phyloP scores from a whole-genome alignment of 2,329 filamentous ascomycete genomes.

The Aspergillus pseudoterreus region DNA sequence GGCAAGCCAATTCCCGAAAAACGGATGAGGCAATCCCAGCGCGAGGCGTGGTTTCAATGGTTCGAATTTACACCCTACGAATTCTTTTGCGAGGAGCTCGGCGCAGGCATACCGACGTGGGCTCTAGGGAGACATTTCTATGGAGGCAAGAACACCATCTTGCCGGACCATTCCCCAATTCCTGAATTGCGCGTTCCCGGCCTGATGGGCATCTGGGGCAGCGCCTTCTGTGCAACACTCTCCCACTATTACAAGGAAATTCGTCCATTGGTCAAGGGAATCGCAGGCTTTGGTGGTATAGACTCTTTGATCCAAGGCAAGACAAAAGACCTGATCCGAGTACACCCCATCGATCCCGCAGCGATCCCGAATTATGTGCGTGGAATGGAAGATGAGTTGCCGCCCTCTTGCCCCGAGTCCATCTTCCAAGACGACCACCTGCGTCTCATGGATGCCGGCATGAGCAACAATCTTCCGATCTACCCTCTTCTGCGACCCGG shows the following conservation, averaged over 20 bases:
- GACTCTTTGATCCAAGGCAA: conserved; percentile 79
- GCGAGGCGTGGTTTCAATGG: conserved; percentile 94
- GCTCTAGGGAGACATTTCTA: conserved; percentile 81
- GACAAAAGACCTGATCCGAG: conserved; percentile 79
- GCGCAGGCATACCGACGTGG: conserved; percentile 92
- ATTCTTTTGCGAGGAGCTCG: conserved; percentile 89
- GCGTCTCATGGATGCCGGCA: conserved; percentile 92
- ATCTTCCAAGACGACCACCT: conserved; percentile 69
- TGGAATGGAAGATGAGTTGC: conserved; percentile 72
- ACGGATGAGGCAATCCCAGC: conserved; percentile 45
- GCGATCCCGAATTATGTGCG: conserved; percentile 85
- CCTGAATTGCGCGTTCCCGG: conserved; percentile 82
- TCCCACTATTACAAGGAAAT: conserved; percentile 96
- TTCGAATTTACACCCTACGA: conserved; percentile 95
- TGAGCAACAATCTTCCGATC: conserved; percentile 97
- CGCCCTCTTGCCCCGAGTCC: conserved; percentile 71
- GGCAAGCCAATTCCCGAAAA: conserved; percentile 28
- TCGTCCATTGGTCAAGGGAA: conserved; percentile 70
- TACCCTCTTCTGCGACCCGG: conserved; percentile 89
- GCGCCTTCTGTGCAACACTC: conserved; percentile 90
- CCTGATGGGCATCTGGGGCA: conserved; percentile 92
- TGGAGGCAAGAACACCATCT: conserved; percentile 62
- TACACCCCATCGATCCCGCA: conserved; percentile 92
- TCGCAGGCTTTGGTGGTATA: conserved; percentile 71
- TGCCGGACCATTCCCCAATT: conserved; percentile 63